Evolutionary conservation across 2,329 filamentous ascomycete genomes (phyloP).

Genomic region (Domatiomyces catenatus): DNA sequence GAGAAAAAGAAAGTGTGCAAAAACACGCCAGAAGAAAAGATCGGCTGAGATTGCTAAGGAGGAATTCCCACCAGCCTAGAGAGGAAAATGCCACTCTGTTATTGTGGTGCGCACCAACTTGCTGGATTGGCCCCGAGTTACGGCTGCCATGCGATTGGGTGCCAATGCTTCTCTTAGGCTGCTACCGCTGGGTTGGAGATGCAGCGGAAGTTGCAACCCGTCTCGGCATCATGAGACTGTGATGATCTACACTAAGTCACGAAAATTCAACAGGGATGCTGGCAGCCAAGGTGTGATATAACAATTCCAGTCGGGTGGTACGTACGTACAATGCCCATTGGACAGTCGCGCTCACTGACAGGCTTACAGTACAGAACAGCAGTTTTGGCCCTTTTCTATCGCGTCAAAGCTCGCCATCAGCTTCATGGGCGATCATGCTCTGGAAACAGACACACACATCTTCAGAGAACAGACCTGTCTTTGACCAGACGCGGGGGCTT

Average conservation of each 20-base stretch:
- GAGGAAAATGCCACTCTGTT: background rate
- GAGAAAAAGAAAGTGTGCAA: background rate
- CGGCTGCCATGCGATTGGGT: background rate
- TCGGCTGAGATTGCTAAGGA: no score
- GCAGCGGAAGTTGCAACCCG: background rate
- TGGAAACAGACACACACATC: background rate
- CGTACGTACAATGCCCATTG: background rate
- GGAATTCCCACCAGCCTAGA: no score
- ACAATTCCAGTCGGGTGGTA: background rate
- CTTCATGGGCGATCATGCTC: background rate
- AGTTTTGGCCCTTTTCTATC: background rate
- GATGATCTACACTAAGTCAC: background rate
- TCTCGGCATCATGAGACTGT: background rate
- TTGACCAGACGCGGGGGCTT: no score
- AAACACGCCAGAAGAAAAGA: background rate
- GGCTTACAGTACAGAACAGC: no score
- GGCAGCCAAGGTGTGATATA: background rate
- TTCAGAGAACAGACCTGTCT: no score
- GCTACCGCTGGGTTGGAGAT: background rate
- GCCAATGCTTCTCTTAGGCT: background rate
- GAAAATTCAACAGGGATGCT: background rate
- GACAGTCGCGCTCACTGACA: background rate
- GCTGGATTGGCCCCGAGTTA: background rate
- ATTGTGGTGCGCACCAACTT: background rate
- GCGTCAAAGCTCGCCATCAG: background rate